phyloP scores from a whole-genome alignment of 345 rosid genomes.

The Rhodomyrtus tomentosa region DNA sequence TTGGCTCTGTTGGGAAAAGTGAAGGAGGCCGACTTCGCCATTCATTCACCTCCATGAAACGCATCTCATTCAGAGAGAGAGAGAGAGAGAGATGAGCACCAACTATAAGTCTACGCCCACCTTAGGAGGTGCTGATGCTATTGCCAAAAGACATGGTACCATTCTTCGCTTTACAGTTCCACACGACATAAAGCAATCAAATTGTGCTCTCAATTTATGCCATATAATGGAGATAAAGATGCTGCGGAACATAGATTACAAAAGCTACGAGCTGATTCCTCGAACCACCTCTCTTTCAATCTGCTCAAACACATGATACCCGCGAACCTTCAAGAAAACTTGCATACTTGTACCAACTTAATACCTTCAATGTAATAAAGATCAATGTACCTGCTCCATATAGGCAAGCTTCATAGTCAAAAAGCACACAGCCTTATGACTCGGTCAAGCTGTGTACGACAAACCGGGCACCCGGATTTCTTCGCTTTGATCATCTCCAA shows the following conservation, averaged over 20 bases:
- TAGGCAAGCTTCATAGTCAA: slow-evolving; percentile 11
- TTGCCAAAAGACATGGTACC: background rate
- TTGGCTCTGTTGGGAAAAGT: background rate
- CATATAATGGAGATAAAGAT: background rate
- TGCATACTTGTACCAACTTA: background rate
- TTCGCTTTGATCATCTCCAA: slow-evolving; percentile 69
- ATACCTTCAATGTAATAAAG: background rate
- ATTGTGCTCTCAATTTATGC: background rate
- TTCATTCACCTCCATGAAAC: too few species aligned
- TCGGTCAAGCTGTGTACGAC: slow-evolving; percentile 80
- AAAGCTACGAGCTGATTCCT: background rate
- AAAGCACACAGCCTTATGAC: slow-evolving; percentile 65
- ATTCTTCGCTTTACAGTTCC: background rate
- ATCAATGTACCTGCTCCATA: background rate
- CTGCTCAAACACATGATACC: background rate
- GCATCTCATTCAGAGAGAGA: too few species aligned
- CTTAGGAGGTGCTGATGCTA: background rate
- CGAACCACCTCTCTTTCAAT: background rate
- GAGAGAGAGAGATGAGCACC: too few species aligned
- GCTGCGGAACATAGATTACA: background rate
- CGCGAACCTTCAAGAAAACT: background rate
- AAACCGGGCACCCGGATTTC: slow-evolving; percentile 91
- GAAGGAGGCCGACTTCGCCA: background rate
- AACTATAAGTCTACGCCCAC: too few species aligned
- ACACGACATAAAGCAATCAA: background rate